Percentiles rank a stretch among this genome's conserved stretches.
These are phyloP conservation scores for Chionographis japonica DNA, from an alignment of 106 monocot species.

Conservation along the genomic window DNA sequence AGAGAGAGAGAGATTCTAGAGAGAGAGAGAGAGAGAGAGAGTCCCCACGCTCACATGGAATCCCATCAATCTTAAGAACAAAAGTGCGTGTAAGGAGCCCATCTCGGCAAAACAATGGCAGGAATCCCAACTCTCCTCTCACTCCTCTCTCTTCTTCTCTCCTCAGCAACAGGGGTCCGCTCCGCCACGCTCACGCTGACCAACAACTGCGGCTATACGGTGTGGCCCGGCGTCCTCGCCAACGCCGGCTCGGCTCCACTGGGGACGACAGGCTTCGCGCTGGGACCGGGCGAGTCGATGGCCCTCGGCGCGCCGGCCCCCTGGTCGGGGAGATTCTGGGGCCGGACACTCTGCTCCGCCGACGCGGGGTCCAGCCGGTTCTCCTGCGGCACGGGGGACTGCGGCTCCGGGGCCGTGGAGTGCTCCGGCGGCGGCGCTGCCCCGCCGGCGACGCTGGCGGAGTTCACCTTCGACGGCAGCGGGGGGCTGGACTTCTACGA, in stretches of 20 bases:
- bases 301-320: slow-evolving; percentile 19
- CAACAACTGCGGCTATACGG: slow-evolving; percentile 25
- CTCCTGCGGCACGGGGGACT: slow-evolving; percentile 46
- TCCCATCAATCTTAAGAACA: no score
- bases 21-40: no score
- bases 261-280: slow-evolving; percentile 18
- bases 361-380: slow-evolving; percentile 17
- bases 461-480: slow-evolving; percentile 50
- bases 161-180: neutral
- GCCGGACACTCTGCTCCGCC: slow-evolving; percentile 29
- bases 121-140: neutral
- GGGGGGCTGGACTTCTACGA: slow-evolving; percentile 64
- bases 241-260: slow-evolving; percentile 18
- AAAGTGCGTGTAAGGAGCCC: no score
- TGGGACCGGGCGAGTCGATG: slow-evolving; percentile 19
- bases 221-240: slow-evolving; percentile 35
- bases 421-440: slow-evolving; percentile 41
- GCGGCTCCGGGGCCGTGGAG: slow-evolving; percentile 27
- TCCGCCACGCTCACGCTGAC: slow-evolving; percentile 21
- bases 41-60: no score
- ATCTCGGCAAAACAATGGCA: no score
- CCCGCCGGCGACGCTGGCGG: slow-evolving; percentile 42
- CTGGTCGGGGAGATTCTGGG: slow-evolving; percentile 66
- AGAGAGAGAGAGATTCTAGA: no score
- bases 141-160: neutral